phyloP scores from a whole-genome alignment of 2,329 filamentous ascomycete species.

The Ophiocordyceps sinensis region DNA sequence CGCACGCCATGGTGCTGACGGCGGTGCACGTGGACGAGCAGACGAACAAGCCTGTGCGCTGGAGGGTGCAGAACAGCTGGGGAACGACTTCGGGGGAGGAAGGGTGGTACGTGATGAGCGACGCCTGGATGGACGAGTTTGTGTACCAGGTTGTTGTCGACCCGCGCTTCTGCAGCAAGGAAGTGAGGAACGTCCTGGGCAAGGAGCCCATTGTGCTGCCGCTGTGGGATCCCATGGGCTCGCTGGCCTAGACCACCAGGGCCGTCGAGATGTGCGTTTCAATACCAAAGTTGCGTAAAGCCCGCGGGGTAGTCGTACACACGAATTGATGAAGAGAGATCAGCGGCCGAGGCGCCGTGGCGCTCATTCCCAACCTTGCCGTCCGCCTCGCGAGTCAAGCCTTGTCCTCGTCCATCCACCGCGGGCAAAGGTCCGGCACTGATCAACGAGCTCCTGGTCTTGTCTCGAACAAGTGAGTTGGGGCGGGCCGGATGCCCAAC shows the following conservation, averaged over 20 bases:
- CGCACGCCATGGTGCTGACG: constrained; percentile 84
- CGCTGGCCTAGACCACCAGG: constrained; percentile 39
- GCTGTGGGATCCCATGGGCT: constrained; percentile 70
- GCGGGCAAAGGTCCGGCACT: no score
- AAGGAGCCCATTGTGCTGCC: constrained; percentile 58
- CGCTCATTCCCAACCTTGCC: no score
- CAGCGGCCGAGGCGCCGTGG: no score
- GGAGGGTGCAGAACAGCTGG: constrained; percentile 85
- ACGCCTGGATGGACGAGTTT: constrained; percentile 68
- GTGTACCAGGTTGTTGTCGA: constrained; percentile 80
- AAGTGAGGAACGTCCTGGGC: constrained; percentile 55
- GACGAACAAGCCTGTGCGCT: constrained; percentile 50
- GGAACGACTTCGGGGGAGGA: constrained; percentile 53
- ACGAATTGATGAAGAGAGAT: no score
- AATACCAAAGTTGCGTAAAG: no score
- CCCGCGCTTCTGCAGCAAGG: constrained; percentile 47
- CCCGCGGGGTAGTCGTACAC: no score
- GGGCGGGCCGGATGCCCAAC: no score
- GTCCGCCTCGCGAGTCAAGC: no score
- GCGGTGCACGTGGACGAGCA: constrained; percentile 62
- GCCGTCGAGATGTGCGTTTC: not conserved
- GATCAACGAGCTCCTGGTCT: no score
- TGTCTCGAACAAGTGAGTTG: no score
- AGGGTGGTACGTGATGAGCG: constrained; percentile 84
- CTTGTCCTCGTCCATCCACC: no score